phyloP scores from a whole-genome alignment of 1,284 basidiomycete species.

The Boletus sp. region DNA sequence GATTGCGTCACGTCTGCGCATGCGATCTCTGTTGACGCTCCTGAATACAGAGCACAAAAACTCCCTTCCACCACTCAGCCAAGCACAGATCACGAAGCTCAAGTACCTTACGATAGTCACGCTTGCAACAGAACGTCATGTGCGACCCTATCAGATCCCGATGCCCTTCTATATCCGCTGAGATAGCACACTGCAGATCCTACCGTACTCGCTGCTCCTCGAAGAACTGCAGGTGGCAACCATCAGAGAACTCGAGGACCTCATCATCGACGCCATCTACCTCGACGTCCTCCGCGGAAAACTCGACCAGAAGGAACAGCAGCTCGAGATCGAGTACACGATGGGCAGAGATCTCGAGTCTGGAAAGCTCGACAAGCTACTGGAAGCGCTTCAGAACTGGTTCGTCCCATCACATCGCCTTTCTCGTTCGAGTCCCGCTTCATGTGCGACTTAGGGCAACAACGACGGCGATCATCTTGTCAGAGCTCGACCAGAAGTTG shows the following conservation, averaged over 20 bases:
- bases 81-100: conserved; percentile 77
- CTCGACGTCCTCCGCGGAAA: conserved; percentile 84
- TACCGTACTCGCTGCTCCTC: conserved; percentile 68
- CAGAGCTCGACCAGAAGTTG: conserved; percentile 50
- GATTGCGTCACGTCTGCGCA: conserved; percentile 13
- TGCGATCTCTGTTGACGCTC: conserved; percentile 1
- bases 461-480: conserved; percentile 61
- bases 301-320: conserved; percentile 84
- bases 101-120: conserved; percentile 90
- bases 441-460: conserved; percentile 50
- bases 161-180: background rate
- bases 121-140: conserved; percentile 68
- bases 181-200: conserved; percentile 46
- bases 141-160: conserved; percentile 38
- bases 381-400: conserved; percentile 69
- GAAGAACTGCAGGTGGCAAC: conserved; percentile 65
- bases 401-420: conserved; percentile 35
- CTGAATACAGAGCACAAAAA: conserved; percentile 56
- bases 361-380: conserved; percentile 57
- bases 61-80: conserved; percentile 62
- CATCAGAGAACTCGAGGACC: conserved; percentile 86
- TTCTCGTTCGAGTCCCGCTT: background rate
- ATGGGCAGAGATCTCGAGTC: conserved; percentile 84
- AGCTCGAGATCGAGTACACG: conserved; percentile 87
- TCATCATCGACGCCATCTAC: conserved; percentile 95